Evolutionary conservation across 1,284 basidiomycete genomes (phyloP), one percentile per base, ranked within the genome.

Genomic region (Trichosporon faecale): DNA sequence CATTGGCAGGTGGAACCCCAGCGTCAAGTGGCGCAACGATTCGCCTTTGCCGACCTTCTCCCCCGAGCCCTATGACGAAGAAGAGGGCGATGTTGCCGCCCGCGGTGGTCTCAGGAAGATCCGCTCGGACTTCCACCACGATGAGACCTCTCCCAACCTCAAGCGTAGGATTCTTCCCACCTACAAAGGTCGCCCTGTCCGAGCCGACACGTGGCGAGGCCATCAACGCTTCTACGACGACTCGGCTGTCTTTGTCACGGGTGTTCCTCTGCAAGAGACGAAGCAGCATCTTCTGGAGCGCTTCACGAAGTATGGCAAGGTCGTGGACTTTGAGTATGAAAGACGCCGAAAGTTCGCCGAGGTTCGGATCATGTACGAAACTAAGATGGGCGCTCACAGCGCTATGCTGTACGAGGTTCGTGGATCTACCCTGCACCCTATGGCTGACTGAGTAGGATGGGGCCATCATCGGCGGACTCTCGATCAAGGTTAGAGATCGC

Each of bases 281-380:
- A 27, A 72, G 3, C 27, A 46, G 4, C 74, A 70, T 9, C 68
- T 82, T 6, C 70, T 75, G 14, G 55, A 67, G 18, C 67, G 79
- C 7, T 82, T 82, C 49, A 69, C 61, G n/a, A 70, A 61, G n/a
- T 78, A 82, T 68, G 80, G 80, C 1, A 65, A 55, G n/a, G 76
- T 82, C 27, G 76, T 79, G 29, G 74, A 75, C 2, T 68, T 81
- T 61, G 79, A 79, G 66, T 78, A 73, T 63, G 77, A 76, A 65
- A 76, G 74, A 0, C 21, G 21, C 44, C 33, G 3, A 46, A 67
- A 2, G 57, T 40, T 70, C 73, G 0, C 75, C 23, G 18, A 73
- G 1, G 80, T 76, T 7, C 70, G 79, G 16, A 68, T 82, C 4
- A 68, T 82, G 31, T 82, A 72, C 65, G 72, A 74, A n/a, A 64